Conservation (phyloP, 2,329 filamentous ascomycete genomes). For the Trichophyton benhamiae region DNA sequence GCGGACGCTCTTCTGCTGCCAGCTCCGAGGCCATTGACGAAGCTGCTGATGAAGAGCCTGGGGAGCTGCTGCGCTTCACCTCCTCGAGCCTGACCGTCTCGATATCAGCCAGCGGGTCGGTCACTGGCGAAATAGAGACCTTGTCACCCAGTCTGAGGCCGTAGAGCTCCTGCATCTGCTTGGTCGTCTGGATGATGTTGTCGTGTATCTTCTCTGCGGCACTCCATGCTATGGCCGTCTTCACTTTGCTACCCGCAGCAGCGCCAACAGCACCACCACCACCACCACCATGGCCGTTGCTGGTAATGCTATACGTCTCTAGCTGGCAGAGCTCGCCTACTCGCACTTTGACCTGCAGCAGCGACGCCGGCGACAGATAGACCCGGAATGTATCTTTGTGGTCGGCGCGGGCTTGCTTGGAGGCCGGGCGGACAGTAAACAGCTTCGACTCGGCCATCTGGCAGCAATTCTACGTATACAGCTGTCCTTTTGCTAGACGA, state of each 20-base stretch:
- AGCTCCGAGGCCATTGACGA: slow-evolving; percentile 18
- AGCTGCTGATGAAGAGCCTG: neutral
- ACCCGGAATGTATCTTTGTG: slow-evolving; percentile 49
- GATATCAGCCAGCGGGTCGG: slow-evolving; percentile 42
- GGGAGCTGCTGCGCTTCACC: slow-evolving; percentile 21
- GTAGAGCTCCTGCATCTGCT: slow-evolving; percentile 59
- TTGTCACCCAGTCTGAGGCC: slow-evolving; percentile 60
- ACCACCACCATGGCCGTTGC: slow-evolving; percentile 19
- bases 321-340: slow-evolving; percentile 45
- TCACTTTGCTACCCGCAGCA: slow-evolving; percentile 29
- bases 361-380: slow-evolving; percentile 43
- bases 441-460: slow-evolving; percentile 1
- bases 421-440: slow-evolving; percentile 45
- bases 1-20: slow-evolving; percentile 24
- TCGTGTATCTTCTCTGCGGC: slow-evolving; percentile 51
- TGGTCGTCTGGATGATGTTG: slow-evolving; percentile 59
- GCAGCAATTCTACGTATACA: neutral
- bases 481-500: neutral
- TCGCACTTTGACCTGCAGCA: slow-evolving; percentile 43
- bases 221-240: slow-evolving; percentile 51
- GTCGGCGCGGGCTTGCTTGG: slow-evolving; percentile 35
- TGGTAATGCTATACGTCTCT: slow-evolving; percentile 8
- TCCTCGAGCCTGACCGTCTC: slow-evolving; percentile 50
- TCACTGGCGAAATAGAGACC: slow-evolving; percentile 47
- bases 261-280: slow-evolving; percentile 9